These are phyloP conservation scores for Penicillium decumbens DNA, from an alignment of 2,329 filamentous ascomycete genomes.

Conservation along the genomic window DNA sequence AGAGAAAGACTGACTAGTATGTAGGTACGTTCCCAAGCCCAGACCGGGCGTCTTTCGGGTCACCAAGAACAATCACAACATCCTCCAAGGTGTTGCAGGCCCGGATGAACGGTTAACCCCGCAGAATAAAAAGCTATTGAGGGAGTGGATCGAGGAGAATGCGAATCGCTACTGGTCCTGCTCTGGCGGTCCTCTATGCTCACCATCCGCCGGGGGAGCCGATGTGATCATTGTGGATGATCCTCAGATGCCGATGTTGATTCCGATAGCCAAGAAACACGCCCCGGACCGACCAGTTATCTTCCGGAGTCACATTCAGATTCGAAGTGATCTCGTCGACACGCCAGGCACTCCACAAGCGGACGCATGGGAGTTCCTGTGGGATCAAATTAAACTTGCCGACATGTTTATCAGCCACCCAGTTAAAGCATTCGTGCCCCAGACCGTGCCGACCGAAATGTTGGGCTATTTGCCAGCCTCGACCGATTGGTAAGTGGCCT, in stretches of 20 bases:
- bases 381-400: constrained; percentile 63
- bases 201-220: constrained; percentile 65
- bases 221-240: constrained; percentile 76
- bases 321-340: constrained; percentile 67
- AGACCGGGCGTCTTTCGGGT: constrained; percentile 74
- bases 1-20: not conserved
- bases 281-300: constrained; percentile 72
- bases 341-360: constrained; percentile 61
- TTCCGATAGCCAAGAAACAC: constrained; percentile 66
- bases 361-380: constrained; percentile 71
- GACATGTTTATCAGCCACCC: constrained; percentile 82
- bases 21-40: constrained; percentile 68
- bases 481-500: constrained; percentile 62
- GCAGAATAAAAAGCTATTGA: constrained; percentile 60
- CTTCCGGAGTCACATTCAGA: constrained; percentile 78
- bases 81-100: constrained; percentile 71
- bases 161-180: constrained; percentile 69
- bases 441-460: constrained; percentile 59
- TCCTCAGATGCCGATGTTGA: constrained; percentile 76
- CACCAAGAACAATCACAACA: constrained; percentile 86
- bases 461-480: constrained; percentile 74
- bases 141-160: constrained; percentile 69
- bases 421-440: constrained; percentile 68
- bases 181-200: constrained; percentile 61
- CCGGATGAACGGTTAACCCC: constrained; percentile 60